These are phyloP conservation scores for Fraxinus albicans DNA, from an alignment of 305 asterid genomes.

Conservation along the genomic window DNA sequence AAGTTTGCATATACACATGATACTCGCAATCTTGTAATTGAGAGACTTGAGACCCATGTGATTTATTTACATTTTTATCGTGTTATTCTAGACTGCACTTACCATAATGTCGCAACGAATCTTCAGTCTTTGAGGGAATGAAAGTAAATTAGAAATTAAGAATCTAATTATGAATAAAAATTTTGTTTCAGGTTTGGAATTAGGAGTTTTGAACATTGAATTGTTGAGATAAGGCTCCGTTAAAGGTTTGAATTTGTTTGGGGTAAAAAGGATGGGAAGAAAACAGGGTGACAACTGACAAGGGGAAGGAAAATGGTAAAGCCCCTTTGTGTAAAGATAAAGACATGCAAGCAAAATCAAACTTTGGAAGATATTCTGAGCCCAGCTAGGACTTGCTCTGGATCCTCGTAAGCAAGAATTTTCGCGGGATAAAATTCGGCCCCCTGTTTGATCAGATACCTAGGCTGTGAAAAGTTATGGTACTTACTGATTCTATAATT, in stretches of 20 bases:
- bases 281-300: slow-evolving; percentile 5
- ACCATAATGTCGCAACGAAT: neutral
- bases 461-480: slow-evolving; percentile 49
- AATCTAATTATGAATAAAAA: neutral
- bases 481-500: slow-evolving; percentile 39
- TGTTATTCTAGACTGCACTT: neutral
- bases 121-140: neutral
- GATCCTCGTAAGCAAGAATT: slow-evolving; percentile 52
- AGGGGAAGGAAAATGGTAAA: slow-evolving; percentile 30
- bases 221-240: neutral
- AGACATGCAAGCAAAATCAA: slow-evolving; percentile 28
- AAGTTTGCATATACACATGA: neutral
- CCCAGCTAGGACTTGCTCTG: slow-evolving; percentile 49
- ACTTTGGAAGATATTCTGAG: slow-evolving; percentile 54
- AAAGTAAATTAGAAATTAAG: neutral
- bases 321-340: slow-evolving; percentile 23
- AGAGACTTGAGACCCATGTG: neutral
- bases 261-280: slow-evolving; percentile 38
- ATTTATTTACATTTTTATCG: neutral
- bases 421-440: slow-evolving; percentile 34
- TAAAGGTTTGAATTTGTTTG: slow-evolving; percentile 4
- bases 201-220: slow-evolving; percentile 21
- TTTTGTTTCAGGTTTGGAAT: slow-evolving; percentile 34
- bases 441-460: slow-evolving; percentile 54
- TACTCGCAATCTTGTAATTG: neutral